These are phyloP conservation scores for Gracilaria caudata DNA, from an alignment of 23 red algal genomes.

Conservation along the genomic window DNA sequence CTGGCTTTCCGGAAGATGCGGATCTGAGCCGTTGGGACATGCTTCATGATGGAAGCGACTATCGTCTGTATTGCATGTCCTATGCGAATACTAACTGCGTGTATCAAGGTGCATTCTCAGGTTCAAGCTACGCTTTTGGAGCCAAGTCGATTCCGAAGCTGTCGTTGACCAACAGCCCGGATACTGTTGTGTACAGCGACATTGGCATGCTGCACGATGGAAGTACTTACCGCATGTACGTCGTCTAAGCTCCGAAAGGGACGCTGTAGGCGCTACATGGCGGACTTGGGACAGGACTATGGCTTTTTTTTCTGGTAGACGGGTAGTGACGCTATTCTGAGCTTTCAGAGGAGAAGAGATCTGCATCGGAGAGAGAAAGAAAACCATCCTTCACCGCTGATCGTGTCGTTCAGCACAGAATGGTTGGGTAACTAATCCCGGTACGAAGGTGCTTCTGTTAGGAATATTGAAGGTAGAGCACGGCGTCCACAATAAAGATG, in stretches of 20 bases:
- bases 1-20: background rate
- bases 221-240: constrained; percentile 6
- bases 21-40: constrained; percentile 30
- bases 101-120: constrained; percentile 10
- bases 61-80: constrained; percentile 11
- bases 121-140: constrained; percentile 2
- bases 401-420: too few species aligned
- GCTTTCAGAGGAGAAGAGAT: too few species aligned
- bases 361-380: too few species aligned
- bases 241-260: background rate
- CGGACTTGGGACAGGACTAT: too few species aligned
- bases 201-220: constrained; percentile 15
- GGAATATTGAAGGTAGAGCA: too few species aligned
- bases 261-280: too few species aligned
- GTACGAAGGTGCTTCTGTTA: too few species aligned
- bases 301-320: too few species aligned
- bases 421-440: too few species aligned
- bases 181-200: background rate
- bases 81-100: background rate
- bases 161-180: background rate
- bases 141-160: background rate
- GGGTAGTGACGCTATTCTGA: too few species aligned
- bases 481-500: too few species aligned
- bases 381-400: too few species aligned
- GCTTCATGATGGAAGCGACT: constrained; percentile 5